phyloP scores from a whole-genome alignment of 129 eudicot genomes.

The Centrapalus pauciflorus region DNA sequence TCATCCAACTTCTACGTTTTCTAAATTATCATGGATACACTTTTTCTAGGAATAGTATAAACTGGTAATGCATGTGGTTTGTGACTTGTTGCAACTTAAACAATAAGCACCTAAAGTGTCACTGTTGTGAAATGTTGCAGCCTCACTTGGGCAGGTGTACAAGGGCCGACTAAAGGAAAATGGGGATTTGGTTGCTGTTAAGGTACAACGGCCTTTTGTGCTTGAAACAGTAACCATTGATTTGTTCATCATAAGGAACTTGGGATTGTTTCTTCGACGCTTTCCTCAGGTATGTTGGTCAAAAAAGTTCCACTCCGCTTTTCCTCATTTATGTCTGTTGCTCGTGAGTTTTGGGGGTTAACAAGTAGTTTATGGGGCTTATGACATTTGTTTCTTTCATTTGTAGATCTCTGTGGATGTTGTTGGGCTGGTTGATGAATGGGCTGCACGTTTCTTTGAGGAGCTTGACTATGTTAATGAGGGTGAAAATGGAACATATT shows the following conservation, averaged over 20 bases:
- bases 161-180: constrained; percentile 96
- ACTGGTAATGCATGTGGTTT: constrained; percentile 4
- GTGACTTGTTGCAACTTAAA: neutral
- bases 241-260: constrained; percentile 77
- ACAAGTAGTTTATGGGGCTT: constrained; percentile 15
- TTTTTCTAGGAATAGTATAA: neutral
- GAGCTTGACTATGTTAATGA: constrained; percentile 98
- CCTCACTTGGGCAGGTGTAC: constrained; percentile 98
- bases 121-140: constrained; percentile 40
- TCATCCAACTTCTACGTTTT: neutral
- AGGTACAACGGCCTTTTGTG: constrained; percentile 98
- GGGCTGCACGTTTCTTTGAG: constrained; percentile 99
- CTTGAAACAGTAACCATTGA: constrained; percentile 97
- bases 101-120: neutral
- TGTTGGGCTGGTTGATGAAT: constrained; percentile 99
- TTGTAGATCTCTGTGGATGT: constrained; percentile 83
- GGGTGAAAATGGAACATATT: constrained; percentile 91
- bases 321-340: neutral
- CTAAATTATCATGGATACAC: neutral
- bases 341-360: constrained; percentile 1
- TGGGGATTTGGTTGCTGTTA: constrained; percentile 99
- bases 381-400: constrained; percentile 9
- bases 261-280: constrained; percentile 86
- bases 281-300: constrained; percentile 77
- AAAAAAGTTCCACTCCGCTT: neutral